phyloP scores from a whole-genome alignment of 2,329 filamentous ascomycete genomes.

The Verticillium klebahnii region DNA sequence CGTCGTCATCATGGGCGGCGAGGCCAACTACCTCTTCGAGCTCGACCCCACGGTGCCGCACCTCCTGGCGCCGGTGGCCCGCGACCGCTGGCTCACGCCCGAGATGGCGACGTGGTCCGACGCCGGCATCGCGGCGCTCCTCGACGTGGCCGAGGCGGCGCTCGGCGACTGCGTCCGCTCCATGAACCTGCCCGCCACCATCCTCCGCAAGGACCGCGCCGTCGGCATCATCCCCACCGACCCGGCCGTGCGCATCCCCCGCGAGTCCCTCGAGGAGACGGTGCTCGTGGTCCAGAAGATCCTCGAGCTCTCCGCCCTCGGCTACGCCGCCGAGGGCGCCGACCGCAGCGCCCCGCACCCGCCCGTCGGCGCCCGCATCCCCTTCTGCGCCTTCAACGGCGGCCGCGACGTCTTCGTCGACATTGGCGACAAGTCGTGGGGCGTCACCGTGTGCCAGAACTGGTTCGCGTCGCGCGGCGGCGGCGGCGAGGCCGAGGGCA shows the following conservation, averaged over 20 bases:
- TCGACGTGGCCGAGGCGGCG: conserved; percentile 84
- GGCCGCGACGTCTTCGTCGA: conserved; percentile 98
- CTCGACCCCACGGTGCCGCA: conserved; percentile 62
- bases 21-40: conserved; percentile 91
- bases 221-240: conserved; percentile 70
- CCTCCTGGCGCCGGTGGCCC: conserved; percentile 63
- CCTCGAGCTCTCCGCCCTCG: conserved; percentile 68
- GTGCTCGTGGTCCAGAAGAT: conserved; percentile 92
- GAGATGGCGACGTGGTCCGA: conserved; percentile 78
- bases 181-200: conserved; percentile 71
- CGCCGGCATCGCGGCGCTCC: conserved; percentile 69
- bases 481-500: conserved; percentile 29
- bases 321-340: conserved; percentile 22
- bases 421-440: conserved; percentile 97
- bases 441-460: conserved; percentile 84
- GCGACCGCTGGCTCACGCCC: conserved; percentile 66
- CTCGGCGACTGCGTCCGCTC: conserved; percentile 76
- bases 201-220: conserved; percentile 85
- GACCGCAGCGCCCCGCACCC: conserved; percentile 9
- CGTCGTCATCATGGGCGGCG: conserved; percentile 89
- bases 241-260: conserved; percentile 63
- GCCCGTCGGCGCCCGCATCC: conserved; percentile 40
- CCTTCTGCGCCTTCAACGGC: conserved; percentile 97
- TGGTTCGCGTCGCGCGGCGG: conserved; percentile 65
- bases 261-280: conserved; percentile 92